Conservation (phyloP, 2,329 filamentous ascomycete genomes). For the Lachnellula arida region DNA sequence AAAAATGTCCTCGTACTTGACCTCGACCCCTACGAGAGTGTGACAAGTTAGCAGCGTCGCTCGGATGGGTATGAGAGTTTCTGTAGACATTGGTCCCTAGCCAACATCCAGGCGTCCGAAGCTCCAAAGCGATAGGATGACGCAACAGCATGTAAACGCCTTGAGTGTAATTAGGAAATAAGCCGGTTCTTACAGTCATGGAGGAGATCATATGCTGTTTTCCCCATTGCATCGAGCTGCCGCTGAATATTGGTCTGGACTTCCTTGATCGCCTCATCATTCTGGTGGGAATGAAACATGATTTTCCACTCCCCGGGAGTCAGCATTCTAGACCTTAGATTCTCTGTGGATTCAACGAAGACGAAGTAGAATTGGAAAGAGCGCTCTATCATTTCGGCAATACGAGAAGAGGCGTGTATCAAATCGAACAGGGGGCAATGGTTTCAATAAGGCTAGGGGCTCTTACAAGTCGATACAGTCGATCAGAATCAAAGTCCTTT, state of each 20-base stretch:
- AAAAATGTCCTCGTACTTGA: not conserved
- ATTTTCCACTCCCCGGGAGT: not conserved
- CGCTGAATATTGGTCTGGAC: slow-evolving; percentile 1
- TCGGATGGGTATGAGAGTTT: not conserved
- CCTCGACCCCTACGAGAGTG: not conserved
- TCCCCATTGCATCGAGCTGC: slow-evolving; percentile 1
- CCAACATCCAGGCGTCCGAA: too few species aligned
- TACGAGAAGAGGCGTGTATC: too few species aligned
- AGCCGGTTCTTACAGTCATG: slow-evolving; percentile 2
- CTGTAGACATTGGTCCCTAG: too few species aligned
- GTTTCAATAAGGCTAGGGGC: too few species aligned
- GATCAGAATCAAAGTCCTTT: not conserved
- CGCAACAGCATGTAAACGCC: not conserved
- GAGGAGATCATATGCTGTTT: slow-evolving; percentile 1
- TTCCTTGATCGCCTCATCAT: not conserved
- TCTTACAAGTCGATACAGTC: not conserved
- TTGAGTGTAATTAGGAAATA: not conserved
- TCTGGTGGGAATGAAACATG: not conserved
- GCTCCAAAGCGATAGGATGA: too few species aligned
- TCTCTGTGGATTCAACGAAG: too few species aligned
- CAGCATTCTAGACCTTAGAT: not conserved
- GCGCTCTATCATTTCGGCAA: too few species aligned
- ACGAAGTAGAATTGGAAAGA: too few species aligned
- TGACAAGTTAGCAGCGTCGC: not conserved
- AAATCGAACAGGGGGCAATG: too few species aligned